A percentile compares a stretch with the other conserved stretches of the same genome.
phyloP scores from a whole-genome alignment of 495 filamentous ascomycete genomes.

The Neurospora discreta region DNA sequence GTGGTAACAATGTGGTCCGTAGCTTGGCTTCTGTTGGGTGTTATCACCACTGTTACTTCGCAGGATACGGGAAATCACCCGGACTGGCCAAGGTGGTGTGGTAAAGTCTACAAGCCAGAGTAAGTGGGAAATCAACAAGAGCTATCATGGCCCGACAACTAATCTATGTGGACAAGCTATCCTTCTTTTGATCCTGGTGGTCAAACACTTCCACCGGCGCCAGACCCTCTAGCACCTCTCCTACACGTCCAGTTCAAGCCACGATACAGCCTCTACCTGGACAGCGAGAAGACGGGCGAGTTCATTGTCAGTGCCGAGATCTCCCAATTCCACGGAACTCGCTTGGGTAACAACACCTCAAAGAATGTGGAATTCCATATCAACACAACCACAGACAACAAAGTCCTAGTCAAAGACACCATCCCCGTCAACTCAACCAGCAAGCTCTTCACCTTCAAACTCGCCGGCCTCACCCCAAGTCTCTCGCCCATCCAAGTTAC shows the following conservation, averaged over 20 bases:
- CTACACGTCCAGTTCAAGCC: conserved; percentile 49
- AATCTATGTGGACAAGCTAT: conserved; percentile 30
- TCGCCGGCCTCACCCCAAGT: conserved; percentile 34
- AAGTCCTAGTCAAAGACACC: conserved; percentile 24
- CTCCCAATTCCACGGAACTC: conserved; percentile 38
- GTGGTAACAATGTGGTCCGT: background rate
- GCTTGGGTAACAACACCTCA: conserved; percentile 24
- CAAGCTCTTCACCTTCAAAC: conserved; percentile 36
- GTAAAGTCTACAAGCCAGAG: conserved; percentile 45
- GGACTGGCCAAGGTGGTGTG: conserved; percentile 46
- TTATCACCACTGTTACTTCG: background rate
- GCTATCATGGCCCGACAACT: background rate
- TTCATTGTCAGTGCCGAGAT: conserved; percentile 51
- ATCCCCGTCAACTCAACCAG: conserved; percentile 37
- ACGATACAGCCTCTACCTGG: conserved; percentile 49
- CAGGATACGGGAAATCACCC: conserved; percentile 30
- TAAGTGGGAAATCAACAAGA: conserved; percentile 7
- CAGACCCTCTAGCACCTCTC: conserved; percentile 28
- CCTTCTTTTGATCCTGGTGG: conserved; percentile 52
- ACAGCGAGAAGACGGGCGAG: conserved; percentile 38
- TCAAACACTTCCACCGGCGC: conserved; percentile 35
- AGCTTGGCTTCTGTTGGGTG: background rate
- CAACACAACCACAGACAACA: conserved; percentile 17
- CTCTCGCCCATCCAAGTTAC: conserved; percentile 33
- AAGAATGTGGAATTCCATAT: conserved; percentile 28